Base-by-base conservation (phyloP, 768 basidiomycete genomes). In the Tylopilus felleus region DNA sequence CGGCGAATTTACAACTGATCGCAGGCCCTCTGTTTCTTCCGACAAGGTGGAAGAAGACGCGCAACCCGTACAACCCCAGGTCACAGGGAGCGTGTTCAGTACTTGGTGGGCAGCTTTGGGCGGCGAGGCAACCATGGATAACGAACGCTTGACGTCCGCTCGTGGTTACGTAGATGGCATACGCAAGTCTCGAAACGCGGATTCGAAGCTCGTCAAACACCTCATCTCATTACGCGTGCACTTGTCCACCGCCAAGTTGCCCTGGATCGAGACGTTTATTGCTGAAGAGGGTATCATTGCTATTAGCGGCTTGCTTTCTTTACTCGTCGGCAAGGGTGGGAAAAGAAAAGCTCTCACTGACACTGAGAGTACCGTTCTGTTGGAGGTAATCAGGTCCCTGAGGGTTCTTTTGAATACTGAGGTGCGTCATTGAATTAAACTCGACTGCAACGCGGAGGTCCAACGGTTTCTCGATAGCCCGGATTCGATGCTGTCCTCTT, bases 371-470 rank as follows among this genome's bases (percentile, higher is more conserved):
- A 80, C 78, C 3, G 82, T 86, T 2, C 72, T 94, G 25, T 62
- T 86, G 28, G 93, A 96, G 65, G 68, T 85, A 22, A 77, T 92
- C 58, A 90, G 86, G 64, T 93, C 90, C 65, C 70, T 97, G 22
- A 76, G 93, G 38, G 87, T 88, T 0, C 71, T 98, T 17, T 73
- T 94, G 58, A 97, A 97, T 62, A 95, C 88, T 1, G 83, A 89
- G 71, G 93, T 92, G 62, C 36, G 67, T 60, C 55, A 23, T 42
- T 31, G 8, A 42, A 21, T n/a, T 27, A 12, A n/a, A 39, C 12
- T 47, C 16, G n/a, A 35, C 16, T 25, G 9, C 27, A 10, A 35
- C 8, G 8, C 12, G n/a, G n/a, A 47, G 35, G 29, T 28, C 25
- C 25, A 60, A 49, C 5, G 6, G 41, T 23, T 29, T 52, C 41